Percentiles rank a stretch among this genome's conserved stretches.
These are phyloP conservation scores for Lagenaria siceraria DNA, from an alignment of 306 rosid species.

Conservation along the genomic window DNA sequence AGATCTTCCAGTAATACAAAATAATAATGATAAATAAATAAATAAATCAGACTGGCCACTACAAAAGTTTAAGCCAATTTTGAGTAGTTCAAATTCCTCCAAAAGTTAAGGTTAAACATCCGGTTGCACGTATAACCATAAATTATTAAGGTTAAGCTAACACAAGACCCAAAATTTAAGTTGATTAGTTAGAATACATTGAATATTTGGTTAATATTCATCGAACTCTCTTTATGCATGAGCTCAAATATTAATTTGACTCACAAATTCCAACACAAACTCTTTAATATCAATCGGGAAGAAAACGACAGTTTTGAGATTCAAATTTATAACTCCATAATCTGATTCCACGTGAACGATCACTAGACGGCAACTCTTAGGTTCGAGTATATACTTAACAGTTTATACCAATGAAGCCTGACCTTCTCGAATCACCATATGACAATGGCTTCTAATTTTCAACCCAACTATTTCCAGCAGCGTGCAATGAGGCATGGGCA, in stretches of 20 bases:
- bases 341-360: not conserved
- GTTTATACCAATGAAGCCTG: not conserved
- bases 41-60: not conserved
- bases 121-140: not conserved
- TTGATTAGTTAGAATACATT: not conserved
- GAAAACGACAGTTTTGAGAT: not conserved
- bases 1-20: not conserved
- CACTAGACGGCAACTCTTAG: not conserved
- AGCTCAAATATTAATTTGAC: not conserved
- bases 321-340: not conserved
- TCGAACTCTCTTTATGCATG: not conserved
- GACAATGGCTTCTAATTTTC: not conserved
- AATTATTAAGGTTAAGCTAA: not conserved
- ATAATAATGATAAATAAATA: not conserved
- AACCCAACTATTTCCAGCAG: not conserved
- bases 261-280: not conserved
- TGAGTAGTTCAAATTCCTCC: not conserved
- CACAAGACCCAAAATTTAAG: not conserved
- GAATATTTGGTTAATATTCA: not conserved
- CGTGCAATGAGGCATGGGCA: not conserved
- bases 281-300: not conserved
- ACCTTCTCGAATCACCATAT: not conserved
- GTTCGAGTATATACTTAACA: not conserved
- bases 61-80: not conserved
- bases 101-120: not conserved